Base-by-base conservation (phyloP, 768 basidiomycete genomes). In the Neoboletus brunneissimus region DNA sequence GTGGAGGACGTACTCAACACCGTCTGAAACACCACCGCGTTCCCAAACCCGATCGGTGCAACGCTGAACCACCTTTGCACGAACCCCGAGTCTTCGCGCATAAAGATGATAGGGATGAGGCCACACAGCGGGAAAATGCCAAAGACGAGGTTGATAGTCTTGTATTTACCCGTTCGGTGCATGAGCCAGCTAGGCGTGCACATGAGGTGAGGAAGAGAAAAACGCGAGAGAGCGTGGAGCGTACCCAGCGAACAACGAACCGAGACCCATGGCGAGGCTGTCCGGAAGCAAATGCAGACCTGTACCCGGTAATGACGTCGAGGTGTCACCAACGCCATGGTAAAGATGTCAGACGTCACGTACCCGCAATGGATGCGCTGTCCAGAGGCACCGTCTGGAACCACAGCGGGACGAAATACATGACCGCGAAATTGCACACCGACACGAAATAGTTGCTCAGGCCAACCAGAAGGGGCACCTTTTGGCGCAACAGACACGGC, bases 331-430 rank as follows among this genome's bases (percentile, higher is more conserved):
- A 23, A 4, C 5, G 3, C 13, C 47, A 22, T 18, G 20, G 9
- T 27, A 35, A 50, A 12, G 3, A 29, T 34, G 32, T 34, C 32
- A 34, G 18, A 38, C 3, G 9, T 31, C 10, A 54, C 58, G 10
- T 57, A 84, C 85, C 85, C 1, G 86, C 86, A 6, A 78, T 83
- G 11, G 86, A 83, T 22, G 88, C 85, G 44, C 77, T 86, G 15
- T 85, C 81, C 38, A 89, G 65, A 66, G 81, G 75, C 2, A 91
- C 89, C 0, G 86, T 89, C 68, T 91, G 87, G 67, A 91, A 91
- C 87, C 88, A 91, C 67, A 87, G 80, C 4, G 90, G 89, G 67
- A 85, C 81, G 69, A 86, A 90, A 68, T 88, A 92, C 67, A 81
- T 88, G 60, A 90, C 78, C 0, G 84, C 75, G 47, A 91, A 87